Conservation (phyloP, 148 eudicot genomes). For the Rhododendron simsii region DNA sequence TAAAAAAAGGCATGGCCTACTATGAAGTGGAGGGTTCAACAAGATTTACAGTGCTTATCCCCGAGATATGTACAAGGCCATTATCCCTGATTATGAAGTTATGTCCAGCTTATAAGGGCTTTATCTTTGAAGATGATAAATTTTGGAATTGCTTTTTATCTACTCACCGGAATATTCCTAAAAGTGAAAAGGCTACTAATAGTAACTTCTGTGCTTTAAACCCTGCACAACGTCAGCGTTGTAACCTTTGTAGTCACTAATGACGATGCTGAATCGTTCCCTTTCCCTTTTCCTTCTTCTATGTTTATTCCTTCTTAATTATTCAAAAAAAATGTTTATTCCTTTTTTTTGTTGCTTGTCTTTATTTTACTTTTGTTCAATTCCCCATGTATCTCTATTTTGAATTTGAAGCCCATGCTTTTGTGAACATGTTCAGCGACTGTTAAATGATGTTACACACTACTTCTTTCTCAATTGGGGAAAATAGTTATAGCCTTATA, state of each 20-base stretch:
- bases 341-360: background rate
- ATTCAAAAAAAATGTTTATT: background rate
- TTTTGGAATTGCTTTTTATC: background rate
- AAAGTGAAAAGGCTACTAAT: background rate
- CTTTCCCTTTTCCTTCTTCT: background rate
- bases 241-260: background rate
- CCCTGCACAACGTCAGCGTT: background rate
- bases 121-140: background rate
- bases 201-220: background rate
- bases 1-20: background rate
- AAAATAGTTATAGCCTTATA: background rate
- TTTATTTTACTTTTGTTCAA: background rate
- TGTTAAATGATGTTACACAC: background rate
- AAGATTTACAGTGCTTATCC: background rate
- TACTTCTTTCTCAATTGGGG: background rate
- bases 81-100: background rate
- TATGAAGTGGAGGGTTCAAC: background rate
- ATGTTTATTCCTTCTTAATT: background rate
- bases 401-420: background rate
- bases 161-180: background rate
- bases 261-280: background rate
- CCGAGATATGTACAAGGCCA: background rate
- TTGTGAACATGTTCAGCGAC: constrained; percentile 1
- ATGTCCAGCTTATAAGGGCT: background rate
- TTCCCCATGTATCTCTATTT: background rate